phyloP scores from a whole-genome alignment of 805 yeast genomes.

The Kluyveromyces starmeri region DNA sequence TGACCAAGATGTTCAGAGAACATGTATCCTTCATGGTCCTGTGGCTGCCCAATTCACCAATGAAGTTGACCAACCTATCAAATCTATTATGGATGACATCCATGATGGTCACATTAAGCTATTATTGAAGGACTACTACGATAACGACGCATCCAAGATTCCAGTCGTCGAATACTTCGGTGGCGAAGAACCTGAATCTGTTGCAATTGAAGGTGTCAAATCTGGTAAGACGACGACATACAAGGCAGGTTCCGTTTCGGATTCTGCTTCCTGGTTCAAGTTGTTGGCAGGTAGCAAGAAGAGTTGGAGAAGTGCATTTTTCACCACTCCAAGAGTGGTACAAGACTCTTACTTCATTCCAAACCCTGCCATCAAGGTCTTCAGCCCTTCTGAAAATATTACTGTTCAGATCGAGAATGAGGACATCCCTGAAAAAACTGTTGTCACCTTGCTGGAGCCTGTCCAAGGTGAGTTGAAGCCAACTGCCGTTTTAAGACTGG shows the following conservation, averaged over 20 bases:
- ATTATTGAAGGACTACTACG: conserved; percentile 61
- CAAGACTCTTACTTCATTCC: conserved; percentile 74
- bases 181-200: conserved; percentile 42
- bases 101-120: conserved; percentile 82
- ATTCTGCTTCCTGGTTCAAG: conserved; percentile 58
- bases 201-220: conserved; percentile 29
- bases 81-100: conserved; percentile 77
- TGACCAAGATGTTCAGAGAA: conserved; percentile 93
- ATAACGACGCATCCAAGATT: conserved; percentile 58
- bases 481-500: conserved; percentile 54
- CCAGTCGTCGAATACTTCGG: conserved; percentile 90
- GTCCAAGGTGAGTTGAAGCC: conserved; percentile 62
- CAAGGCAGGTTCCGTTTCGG: conserved; percentile 31
- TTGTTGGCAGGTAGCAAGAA: conserved; percentile 69
- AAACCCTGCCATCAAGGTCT: conserved; percentile 73
- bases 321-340: conserved; percentile 68
- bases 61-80: conserved; percentile 84
- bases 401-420: conserved; percentile 54
- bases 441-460: conserved; percentile 57
- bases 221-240: conserved; percentile 30
- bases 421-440: conserved; percentile 44
- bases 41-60: conserved; percentile 92
- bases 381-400: conserved; percentile 60
- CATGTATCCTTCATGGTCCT: conserved; percentile 98
- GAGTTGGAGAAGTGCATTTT: conserved; percentile 88